A percentile compares a stretch with the other conserved stretches of the same genome.
phyloP scores from a whole-genome alignment of 108 stramenopile genomes.

The Cyclotella choctawhatcheeana region DNA sequence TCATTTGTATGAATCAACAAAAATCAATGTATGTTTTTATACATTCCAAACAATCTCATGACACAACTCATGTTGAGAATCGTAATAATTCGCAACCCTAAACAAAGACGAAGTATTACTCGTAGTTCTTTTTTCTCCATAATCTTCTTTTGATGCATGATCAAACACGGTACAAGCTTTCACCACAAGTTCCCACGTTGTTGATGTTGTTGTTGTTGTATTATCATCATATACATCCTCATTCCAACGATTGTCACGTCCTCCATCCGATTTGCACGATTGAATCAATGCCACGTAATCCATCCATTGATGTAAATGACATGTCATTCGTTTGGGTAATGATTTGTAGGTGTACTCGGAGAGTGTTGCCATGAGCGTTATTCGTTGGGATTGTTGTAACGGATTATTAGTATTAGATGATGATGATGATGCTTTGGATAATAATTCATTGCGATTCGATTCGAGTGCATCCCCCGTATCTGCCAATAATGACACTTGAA shows the following conservation, averaged over 20 bases:
- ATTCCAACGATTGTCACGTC: no score
- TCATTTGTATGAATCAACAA: no score
- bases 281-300: constrained; percentile 20
- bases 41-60: constrained; percentile 24
- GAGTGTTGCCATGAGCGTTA: constrained; percentile 32
- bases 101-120: constrained; percentile 11
- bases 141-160: background rate
- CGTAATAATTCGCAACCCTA: constrained; percentile 5
- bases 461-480: constrained; percentile 34
- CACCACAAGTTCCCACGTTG: constrained; percentile 22
- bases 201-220: no score
- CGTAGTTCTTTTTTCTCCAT: background rate
- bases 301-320: constrained; percentile 34
- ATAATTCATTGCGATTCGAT: constrained; percentile 4
- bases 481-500: constrained; percentile 29
- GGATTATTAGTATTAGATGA: no score
- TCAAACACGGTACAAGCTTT: background rate
- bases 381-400: background rate
- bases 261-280: background rate
- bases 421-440: no score
- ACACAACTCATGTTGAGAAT: constrained; percentile 13
- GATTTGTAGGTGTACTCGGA: constrained; percentile 12
- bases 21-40: background rate
- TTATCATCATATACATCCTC: background rate
- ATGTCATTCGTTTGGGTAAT: constrained; percentile 11